These are phyloP conservation scores for Cystobasidium sp. DNA, from an alignment of 1,284 basidiomycete species.

Conservation along the genomic window DNA sequence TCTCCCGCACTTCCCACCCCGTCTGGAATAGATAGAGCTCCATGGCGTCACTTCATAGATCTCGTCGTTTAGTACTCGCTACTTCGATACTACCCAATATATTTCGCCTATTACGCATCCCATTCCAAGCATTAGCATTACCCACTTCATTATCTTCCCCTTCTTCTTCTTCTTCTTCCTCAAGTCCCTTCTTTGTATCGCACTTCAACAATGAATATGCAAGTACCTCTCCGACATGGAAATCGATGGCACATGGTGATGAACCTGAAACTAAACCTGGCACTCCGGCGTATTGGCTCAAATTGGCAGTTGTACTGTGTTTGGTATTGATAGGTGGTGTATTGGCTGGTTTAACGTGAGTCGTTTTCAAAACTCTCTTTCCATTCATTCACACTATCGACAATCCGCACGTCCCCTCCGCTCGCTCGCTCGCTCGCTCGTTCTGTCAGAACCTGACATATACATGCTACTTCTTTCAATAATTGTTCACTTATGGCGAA, in stretches of 20 bases:
- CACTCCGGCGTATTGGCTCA: slow-evolving; percentile 64
- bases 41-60: slow-evolving; percentile 10
- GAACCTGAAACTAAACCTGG: slow-evolving; percentile 44
- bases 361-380: not conserved
- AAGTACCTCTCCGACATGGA: slow-evolving; percentile 1
- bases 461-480: not conserved
- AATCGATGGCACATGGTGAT: not conserved
- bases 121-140: slow-evolving; percentile 18
- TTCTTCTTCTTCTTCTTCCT: slow-evolving; percentile 7
- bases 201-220: slow-evolving; percentile 26
- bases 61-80: slow-evolving; percentile 17
- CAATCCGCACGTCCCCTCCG: no score
- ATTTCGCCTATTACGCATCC: slow-evolving; percentile 29
- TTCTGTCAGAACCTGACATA: not conserved
- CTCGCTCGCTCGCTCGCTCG: no score
- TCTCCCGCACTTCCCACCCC: not conserved
- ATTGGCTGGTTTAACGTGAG: slow-evolving; percentile 58
- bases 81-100: slow-evolving; percentile 34
- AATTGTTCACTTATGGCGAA: not conserved
- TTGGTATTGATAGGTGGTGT: slow-evolving; percentile 45
- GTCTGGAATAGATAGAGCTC: not conserved
- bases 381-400: no score
- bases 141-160: slow-evolving; percentile 8
- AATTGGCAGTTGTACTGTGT: slow-evolving; percentile 67
- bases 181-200: not conserved